Conservation (phyloP, 108 stramenopile genomes). For the Nannochloropsis oceanica region DNA sequence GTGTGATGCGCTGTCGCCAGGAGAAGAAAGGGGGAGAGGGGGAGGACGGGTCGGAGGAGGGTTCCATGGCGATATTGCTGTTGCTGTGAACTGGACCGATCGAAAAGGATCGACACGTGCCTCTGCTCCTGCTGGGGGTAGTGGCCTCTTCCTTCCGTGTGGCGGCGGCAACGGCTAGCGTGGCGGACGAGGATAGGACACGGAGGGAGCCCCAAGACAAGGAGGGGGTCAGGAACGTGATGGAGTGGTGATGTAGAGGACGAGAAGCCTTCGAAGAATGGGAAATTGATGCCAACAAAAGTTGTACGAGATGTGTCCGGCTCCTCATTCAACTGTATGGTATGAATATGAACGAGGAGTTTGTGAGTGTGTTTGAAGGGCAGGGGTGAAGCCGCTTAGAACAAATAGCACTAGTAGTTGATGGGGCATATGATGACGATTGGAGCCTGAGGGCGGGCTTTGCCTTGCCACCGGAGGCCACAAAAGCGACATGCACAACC, state of each 20-base stretch:
- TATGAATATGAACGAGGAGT: too few species aligned
- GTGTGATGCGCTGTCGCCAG: conserved; percentile 8
- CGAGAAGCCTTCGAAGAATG: neutral
- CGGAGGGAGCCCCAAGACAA: neutral
- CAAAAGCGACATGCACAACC: too few species aligned
- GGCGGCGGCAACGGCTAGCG: neutral
- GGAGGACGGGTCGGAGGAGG: neutral
- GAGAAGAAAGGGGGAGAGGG: neutral
- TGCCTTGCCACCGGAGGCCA: too few species aligned
- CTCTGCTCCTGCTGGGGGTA: neutral
- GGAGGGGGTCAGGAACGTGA: neutral
- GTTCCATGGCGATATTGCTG: neutral
- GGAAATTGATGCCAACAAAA: neutral
- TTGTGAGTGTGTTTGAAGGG: too few species aligned
- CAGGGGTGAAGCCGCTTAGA: too few species aligned
- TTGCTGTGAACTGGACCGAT: neutral
- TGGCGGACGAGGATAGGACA: neutral
- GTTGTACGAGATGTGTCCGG: neutral
- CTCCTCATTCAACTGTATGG: neutral
- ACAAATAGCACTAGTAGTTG: too few species aligned
- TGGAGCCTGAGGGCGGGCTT: too few species aligned
- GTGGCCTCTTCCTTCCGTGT: too few species aligned
- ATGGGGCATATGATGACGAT: too few species aligned
- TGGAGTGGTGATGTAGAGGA: neutral
- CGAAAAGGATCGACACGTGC: neutral